Evolutionary conservation across 2,329 filamentous ascomycete genomes (phyloP).

Genomic region (Pyricularia pennisetigena): DNA sequence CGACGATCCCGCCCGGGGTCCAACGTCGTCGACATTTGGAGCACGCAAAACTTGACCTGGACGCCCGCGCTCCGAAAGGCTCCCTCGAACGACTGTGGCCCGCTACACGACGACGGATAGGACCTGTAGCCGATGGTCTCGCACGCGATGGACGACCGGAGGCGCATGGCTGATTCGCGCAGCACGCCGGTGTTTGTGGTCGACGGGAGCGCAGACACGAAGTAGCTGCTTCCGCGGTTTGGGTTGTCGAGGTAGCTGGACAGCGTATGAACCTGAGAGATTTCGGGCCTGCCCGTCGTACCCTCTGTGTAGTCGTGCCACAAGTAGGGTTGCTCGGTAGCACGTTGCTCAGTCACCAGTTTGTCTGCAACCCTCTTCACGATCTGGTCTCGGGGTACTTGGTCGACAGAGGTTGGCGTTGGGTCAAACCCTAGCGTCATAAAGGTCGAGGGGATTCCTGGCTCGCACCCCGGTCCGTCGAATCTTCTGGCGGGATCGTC

Average conservation of each 20-base stretch:
- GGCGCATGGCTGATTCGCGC: conserved; percentile 6
- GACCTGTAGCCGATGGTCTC: neutral
- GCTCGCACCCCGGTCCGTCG: neutral
- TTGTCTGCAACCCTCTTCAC: neutral
- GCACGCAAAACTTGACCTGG: conserved; percentile 2
- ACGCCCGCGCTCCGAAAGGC: neutral
- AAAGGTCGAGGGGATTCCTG: neutral
- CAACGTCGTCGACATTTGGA: neutral
- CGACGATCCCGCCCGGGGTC: neutral
- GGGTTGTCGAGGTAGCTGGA: neutral
- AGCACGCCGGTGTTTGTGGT: conserved; percentile 5
- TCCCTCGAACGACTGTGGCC: neutral
- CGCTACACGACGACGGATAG: neutral
- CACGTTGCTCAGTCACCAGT: neutral
- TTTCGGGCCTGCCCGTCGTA: neutral
- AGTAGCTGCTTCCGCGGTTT: neutral
- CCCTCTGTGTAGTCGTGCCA: neutral
- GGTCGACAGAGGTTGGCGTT: neutral
- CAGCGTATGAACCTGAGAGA: neutral
- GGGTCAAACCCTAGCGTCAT: neutral
- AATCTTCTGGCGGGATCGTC: neutral
- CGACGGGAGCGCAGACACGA: conserved; percentile 3
- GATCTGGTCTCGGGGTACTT: neutral
- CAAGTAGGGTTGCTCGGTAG: neutral
- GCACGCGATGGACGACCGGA: conserved; percentile 3